Conservation (phyloP, 768 basidiomycete genomes). For the Lactifluus echinatus region DNA sequence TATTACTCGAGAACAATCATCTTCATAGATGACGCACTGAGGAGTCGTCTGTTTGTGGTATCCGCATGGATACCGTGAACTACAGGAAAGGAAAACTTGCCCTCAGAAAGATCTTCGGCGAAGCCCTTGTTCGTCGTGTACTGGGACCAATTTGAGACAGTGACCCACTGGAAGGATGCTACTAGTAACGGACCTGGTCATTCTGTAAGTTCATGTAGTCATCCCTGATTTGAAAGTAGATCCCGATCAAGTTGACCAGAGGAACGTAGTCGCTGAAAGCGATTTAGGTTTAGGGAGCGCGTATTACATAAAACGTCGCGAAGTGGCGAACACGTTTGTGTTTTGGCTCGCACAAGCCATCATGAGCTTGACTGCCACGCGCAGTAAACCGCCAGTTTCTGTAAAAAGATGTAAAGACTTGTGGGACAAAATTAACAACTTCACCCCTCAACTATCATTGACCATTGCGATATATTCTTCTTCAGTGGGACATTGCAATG, state of each 20-base stretch:
- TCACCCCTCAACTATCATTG: conserved; percentile 68
- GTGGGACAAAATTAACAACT: too few species aligned
- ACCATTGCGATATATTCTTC: conserved; percentile 96
- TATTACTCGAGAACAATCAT: neutral
- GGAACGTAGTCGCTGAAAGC: conserved; percentile 80
- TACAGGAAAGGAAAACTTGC: conserved; percentile 95
- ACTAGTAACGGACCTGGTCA: conserved; percentile 46
- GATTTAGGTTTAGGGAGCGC: neutral
- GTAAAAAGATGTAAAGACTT: neutral
- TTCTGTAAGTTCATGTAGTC: conserved; percentile 95
- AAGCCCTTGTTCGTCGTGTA: conserved; percentile 82
- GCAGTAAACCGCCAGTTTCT: conserved; percentile 94
- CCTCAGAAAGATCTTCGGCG: conserved; percentile 91
- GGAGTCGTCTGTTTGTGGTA: conserved; percentile 64
- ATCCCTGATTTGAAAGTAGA: conserved; percentile 96
- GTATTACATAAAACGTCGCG: neutral
- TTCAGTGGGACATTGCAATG: conserved; percentile 83
- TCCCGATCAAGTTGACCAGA: conserved; percentile 85
- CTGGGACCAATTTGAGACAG: conserved; percentile 31
- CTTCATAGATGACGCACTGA: conserved; percentile 50
- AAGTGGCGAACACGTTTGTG: conserved; percentile 40
- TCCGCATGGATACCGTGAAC: conserved; percentile 84
- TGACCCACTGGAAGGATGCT: neutral
- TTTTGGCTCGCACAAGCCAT: conserved; percentile 78
- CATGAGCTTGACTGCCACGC: conserved; percentile 92